Evolutionary conservation across 148 eudicot genomes (phyloP), one percentile per base, ranked within the genome.

Genomic region (Chenopodium album): DNA sequence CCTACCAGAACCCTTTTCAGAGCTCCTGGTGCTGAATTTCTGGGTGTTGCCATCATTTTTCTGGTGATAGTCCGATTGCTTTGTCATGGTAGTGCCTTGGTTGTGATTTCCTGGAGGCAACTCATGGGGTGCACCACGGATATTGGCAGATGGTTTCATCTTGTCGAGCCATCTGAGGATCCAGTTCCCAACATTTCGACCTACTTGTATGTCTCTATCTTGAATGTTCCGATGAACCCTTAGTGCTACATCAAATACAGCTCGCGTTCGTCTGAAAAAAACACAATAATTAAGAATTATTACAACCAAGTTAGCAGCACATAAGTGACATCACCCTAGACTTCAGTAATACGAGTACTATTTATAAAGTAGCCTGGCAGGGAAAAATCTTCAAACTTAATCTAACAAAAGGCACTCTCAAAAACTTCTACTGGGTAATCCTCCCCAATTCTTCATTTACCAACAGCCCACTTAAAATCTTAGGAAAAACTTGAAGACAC

Each of bases 61-160:
- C 83, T 88, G 88, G 79, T 79, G 83, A 62, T 76, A 69, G 69
- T 77, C 84, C 9, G 82, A 73, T 76, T 82, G 87, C 77, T 87
- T 91, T 19, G 82, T 78, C 65, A 72, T 80, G 71, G 29, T 88
- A 37, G 83, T 13, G 64, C 83, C 84, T 4, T 81, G 47, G 75
- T 81, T 88, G 47, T 84, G 79, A 62, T 71, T 77, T 54, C 87
- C 80, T 32, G 84, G 87, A 29, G 73, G 87, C 64, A 77, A 77
- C 73, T 76, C 85, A 10, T 68, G 64, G 12, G 86, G 34, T 22
- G 75, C 71, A 31, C 86, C 87, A 75, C 92, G 86, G 64, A 95
- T 93, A 71, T 93, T 90, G 80, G 98, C 98, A 1, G 94, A 88
- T 52, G 98, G 98, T 87, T 95, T 95, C 84, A 88, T 82, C 75